Base-by-base conservation (phyloP, 169 alveolate species). In the Plasmodium coatneyi region DNA sequence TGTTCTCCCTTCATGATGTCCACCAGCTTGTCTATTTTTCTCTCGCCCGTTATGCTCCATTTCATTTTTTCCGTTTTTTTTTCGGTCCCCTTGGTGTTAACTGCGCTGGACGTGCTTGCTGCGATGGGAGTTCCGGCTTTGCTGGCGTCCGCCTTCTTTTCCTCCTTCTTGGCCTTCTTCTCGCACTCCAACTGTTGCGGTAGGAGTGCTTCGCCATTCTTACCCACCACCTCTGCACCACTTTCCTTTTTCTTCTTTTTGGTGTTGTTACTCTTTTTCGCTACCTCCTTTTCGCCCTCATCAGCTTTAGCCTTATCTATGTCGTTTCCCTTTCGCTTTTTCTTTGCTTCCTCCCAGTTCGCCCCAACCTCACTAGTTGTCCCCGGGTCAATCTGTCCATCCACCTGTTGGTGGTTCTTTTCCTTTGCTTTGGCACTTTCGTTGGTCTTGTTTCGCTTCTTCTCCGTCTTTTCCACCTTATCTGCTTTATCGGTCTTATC, bases 1-100 rank as follows among this genome's bases (percentile, higher is more conserved):
- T 86, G 80, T 86, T 86, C 93, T 9, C 86, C 93, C 54, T 86
- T 86, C 93, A 86, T 86, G 30, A 86, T 86, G 25, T 86, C 93
- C 19, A 87, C 89, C 34, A 79, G 71, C 66, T 76, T 87, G 22
- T 87, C 93, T 22, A 79, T 87, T 87, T 87, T 87, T 39, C 90
- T 87, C 14, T 87, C 89, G 32, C 71, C 89, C 14, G 89, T 72
- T 79, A 66, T 87, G n/a, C 83, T 78, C 89, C 87, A 87, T 34
- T 87, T 87, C 90, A 56, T 87, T 60, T 76, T 87, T 60, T 79
- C 90, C 12, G 82, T 60, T 83, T 34, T 71, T 71, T 83, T 83
- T 83, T 83, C 74, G 19, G 36, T 25, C 30, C 41, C 82, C 43
- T 32, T 83, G 5, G 54, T 0, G 43, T 14, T 72, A 1, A 2